Conservation (phyloP, 495 filamentous ascomycete species). For the Lindgomyces ingoldianus region DNA sequence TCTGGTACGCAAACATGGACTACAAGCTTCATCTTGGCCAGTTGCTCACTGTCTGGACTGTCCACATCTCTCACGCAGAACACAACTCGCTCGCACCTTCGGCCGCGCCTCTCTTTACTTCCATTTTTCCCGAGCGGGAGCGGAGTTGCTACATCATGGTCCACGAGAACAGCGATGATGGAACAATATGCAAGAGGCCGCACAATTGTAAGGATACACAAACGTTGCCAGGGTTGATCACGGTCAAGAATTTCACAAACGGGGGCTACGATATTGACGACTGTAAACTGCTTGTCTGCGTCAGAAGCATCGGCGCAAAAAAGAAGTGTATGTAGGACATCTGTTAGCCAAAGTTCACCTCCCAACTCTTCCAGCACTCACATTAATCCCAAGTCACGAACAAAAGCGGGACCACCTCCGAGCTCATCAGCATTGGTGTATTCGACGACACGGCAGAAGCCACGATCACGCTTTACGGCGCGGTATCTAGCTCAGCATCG, state of each 20-base stretch:
- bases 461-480: constrained; percentile 57
- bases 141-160: constrained; percentile 54
- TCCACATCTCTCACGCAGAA: constrained; percentile 43
- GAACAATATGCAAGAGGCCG: constrained; percentile 51
- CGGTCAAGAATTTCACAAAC: constrained; percentile 55
- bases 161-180: constrained; percentile 51
- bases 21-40: constrained; percentile 44
- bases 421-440: constrained; percentile 55
- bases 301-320: constrained; percentile 56
- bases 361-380: neutral
- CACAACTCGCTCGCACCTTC: constrained; percentile 38
- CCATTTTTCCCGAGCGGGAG: constrained; percentile 56
- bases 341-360: neutral
- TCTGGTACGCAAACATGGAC: constrained; percentile 44
- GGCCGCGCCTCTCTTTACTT: constrained; percentile 46
- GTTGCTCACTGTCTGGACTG: constrained; percentile 45
- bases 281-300: constrained; percentile 56
- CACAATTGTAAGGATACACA: constrained; percentile 45
- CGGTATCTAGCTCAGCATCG: constrained; percentile 51
- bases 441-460: constrained; percentile 63
- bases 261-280: constrained; percentile 54
- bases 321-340: constrained; percentile 47
- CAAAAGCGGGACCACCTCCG: constrained; percentile 48
- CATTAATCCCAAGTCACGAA: constrained; percentile 45
- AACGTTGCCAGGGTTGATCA: constrained; percentile 54